Conservation (phyloP, 306 rosid genomes). For the Mimosa pudica region DNA sequence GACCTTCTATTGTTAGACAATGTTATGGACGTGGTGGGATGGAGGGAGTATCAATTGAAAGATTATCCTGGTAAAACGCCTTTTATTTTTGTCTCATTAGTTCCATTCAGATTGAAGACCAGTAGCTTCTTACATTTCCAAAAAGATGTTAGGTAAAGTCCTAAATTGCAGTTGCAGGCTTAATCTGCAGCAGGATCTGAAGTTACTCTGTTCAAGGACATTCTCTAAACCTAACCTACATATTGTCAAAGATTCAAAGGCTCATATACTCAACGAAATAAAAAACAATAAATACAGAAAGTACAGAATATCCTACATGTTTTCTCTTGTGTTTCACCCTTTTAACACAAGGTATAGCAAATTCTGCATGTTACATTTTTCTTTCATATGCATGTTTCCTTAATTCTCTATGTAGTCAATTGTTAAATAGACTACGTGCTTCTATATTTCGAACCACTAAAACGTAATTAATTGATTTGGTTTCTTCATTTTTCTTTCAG, state of each 20-base stretch:
- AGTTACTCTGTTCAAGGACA: constrained; percentile 21
- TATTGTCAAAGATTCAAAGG: constrained; percentile 23
- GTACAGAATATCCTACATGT: constrained; percentile 57
- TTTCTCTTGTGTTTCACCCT: constrained; percentile 70
- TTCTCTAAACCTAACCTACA: constrained; percentile 42
- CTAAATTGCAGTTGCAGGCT: neutral
- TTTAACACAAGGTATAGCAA: constrained; percentile 35
- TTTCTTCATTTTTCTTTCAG: neutral
- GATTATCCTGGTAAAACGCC: neutral
- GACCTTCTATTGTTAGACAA: no score
- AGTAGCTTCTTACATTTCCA: neutral
- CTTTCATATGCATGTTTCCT: neutral
- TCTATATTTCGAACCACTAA: neutral
- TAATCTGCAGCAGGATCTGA: constrained; percentile 32
- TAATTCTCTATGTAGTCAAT: constrained; percentile 24
- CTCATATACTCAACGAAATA: constrained; percentile 23
- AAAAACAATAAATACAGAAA: constrained; percentile 9
- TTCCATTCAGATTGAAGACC: neutral
- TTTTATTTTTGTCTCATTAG: neutral
- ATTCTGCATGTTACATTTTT: constrained; percentile 1
- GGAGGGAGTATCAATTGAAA: neutral
- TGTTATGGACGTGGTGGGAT: no score
- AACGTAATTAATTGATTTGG: neutral
- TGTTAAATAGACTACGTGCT: neutral
- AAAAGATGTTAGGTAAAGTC: neutral